Percentiles rank a stretch among this genome's conserved stretches.
These are phyloP conservation scores for Dryas octopetala DNA, from an alignment of 306 rosid genomes.

Conservation along the genomic window DNA sequence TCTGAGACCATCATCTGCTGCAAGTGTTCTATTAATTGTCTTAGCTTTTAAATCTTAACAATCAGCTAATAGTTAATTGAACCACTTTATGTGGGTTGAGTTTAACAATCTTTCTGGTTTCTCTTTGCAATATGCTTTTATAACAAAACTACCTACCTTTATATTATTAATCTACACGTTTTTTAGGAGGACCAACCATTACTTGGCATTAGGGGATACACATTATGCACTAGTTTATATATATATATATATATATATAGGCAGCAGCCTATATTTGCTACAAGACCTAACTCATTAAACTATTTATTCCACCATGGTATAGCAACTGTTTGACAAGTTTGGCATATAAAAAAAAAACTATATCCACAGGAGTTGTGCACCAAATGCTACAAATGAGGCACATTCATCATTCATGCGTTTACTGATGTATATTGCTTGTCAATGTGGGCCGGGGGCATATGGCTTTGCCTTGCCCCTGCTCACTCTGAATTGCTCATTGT, in stretches of 20 bases:
- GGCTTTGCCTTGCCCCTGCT: not conserved
- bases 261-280: conserved; percentile 1
- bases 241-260: not conserved
- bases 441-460: not conserved
- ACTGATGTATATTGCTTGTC: not conserved
- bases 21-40: too few species aligned
- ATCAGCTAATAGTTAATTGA: not conserved
- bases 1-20: too few species aligned
- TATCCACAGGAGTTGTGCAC: conserved; percentile 3
- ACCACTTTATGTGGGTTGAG: not conserved
- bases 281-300: conserved; percentile 1
- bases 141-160: not conserved
- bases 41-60: not conserved
- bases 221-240: not conserved
- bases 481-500: not conserved
- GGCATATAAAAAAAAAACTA: conserved; percentile 1
- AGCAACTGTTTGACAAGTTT: conserved; percentile 14
- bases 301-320: not conserved
- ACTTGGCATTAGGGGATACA: not conserved
- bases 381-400: conserved; percentile 5
- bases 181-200: not conserved
- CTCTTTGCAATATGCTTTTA: not conserved
- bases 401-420: conserved; percentile 6
- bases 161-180: not conserved
- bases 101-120: not conserved